phyloP scores from a whole-genome alignment of 2,329 filamentous ascomycete species.

The Sarocladium brachiariae region DNA sequence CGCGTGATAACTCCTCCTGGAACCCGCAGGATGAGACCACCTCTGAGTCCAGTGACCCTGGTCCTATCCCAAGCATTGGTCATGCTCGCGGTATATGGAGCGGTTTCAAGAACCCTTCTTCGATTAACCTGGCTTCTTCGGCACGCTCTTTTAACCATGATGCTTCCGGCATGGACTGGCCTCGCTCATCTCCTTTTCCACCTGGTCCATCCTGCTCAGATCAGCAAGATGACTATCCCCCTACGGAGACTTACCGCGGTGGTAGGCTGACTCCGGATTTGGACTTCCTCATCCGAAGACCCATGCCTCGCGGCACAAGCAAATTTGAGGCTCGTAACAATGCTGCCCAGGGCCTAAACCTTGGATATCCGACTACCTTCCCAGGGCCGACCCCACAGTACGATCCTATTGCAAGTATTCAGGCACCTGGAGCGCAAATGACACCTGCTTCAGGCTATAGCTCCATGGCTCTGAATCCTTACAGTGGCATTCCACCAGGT shows the following conservation, averaged over 20 bases:
- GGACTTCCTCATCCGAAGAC: constrained; percentile 38
- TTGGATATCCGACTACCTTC: not conserved
- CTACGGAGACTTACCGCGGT: constrained; percentile 34
- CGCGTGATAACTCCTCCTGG: constrained; percentile 48
- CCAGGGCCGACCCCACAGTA: constrained; percentile 23
- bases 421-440: constrained; percentile 27
- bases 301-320: constrained; percentile 36
- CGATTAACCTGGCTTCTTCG: not conserved
- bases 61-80: constrained; percentile 44
- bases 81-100: constrained; percentile 52
- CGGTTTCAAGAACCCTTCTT: constrained; percentile 36
- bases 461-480: constrained; percentile 36
- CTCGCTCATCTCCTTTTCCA: constrained; percentile 14
- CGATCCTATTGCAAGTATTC: constrained; percentile 27
- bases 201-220: not conserved
- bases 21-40: constrained; percentile 44
- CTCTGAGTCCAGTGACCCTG: constrained; percentile 49
- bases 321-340: constrained; percentile 32
- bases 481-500: constrained; percentile 45
- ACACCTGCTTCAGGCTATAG: constrained; percentile 26
- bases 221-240: constrained; percentile 21
- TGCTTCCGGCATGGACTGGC: not conserved
- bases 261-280: constrained; percentile 43
- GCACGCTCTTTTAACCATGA: not conserved
- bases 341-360: not conserved